These are phyloP conservation scores for Botrytis hyacinthi DNA, from an alignment of 2,329 filamentous ascomycete genomes.

Conservation along the genomic window DNA sequence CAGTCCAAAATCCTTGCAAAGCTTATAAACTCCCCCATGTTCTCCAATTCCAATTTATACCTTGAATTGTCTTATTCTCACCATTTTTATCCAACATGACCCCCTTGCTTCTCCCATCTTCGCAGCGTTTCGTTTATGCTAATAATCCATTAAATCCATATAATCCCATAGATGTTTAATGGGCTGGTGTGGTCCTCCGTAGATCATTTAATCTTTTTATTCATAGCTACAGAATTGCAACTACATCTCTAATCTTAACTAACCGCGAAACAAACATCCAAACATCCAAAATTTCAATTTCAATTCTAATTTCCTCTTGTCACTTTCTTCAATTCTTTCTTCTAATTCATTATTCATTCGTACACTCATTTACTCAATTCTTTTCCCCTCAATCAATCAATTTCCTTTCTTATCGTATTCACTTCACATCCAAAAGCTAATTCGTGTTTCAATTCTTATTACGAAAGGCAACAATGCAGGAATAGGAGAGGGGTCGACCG, in stretches of 20 bases:
- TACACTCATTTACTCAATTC: slow-evolving; percentile 11
- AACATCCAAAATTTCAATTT: background rate
- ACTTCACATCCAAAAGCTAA: background rate
- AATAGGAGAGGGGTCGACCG: slow-evolving; percentile 12
- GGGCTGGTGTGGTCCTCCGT: slow-evolving; percentile 1
- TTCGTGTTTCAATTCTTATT: background rate
- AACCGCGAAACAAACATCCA: slow-evolving; percentile 5
- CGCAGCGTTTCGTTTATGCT: background rate
- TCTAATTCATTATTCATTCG: background rate
- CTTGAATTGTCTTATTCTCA: background rate
- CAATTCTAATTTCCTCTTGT: background rate
- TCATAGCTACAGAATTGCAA: background rate
- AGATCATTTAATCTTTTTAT: slow-evolving; percentile 15
- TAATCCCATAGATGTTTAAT: background rate
- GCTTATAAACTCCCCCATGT: background rate
- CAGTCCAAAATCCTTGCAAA: background rate
- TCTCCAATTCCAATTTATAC: background rate
- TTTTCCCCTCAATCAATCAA: background rate
- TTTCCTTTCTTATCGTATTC: background rate
- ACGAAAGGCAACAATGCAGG: slow-evolving; percentile 2
- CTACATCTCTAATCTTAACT: background rate
- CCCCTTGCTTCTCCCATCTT: background rate
- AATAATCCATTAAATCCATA: background rate
- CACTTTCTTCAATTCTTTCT: background rate
- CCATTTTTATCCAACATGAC: background rate